These are phyloP conservation scores for Tanacetum coccineum DNA, from an alignment of 129 eudicot genomes.

Conservation along the genomic window DNA sequence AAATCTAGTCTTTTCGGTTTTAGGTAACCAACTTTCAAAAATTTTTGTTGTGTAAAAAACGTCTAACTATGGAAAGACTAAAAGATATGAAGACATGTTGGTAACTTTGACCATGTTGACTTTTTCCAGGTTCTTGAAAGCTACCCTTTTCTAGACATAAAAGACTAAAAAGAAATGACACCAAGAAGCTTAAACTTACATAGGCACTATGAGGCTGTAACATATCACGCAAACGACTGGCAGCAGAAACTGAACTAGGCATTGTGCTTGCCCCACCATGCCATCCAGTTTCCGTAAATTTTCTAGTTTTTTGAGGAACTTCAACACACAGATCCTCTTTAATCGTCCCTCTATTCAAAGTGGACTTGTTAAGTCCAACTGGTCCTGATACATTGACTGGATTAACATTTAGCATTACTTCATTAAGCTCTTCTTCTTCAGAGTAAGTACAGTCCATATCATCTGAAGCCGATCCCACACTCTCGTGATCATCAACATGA, in stretches of 20 bases:
- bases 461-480: conserved; percentile 71
- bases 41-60: no score
- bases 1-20: not conserved
- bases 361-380: conserved; percentile 32
- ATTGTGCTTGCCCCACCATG: conserved; percentile 38
- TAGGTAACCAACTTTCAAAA: not conserved
- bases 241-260: conserved; percentile 41
- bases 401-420: conserved; percentile 28
- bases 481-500: conserved; percentile 48
- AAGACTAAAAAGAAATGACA: conserved; percentile 3
- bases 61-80: no score
- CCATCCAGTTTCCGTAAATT: conserved; percentile 35
- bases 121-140: not conserved
- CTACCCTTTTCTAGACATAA: not conserved
- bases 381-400: conserved; percentile 21
- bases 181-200: conserved; percentile 36
- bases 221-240: conserved; percentile 41
- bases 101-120: not conserved
- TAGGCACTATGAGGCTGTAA: conserved; percentile 58
- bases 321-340: conserved; percentile 58
- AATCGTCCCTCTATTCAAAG: conserved; percentile 60
- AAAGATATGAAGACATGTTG: not conserved
- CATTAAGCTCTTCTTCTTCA: conserved; percentile 54
- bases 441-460: conserved; percentile 51
- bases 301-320: conserved; percentile 48